Conservation (phyloP, 2,329 filamentous ascomycete genomes). For the Diaporthe sp. region DNA sequence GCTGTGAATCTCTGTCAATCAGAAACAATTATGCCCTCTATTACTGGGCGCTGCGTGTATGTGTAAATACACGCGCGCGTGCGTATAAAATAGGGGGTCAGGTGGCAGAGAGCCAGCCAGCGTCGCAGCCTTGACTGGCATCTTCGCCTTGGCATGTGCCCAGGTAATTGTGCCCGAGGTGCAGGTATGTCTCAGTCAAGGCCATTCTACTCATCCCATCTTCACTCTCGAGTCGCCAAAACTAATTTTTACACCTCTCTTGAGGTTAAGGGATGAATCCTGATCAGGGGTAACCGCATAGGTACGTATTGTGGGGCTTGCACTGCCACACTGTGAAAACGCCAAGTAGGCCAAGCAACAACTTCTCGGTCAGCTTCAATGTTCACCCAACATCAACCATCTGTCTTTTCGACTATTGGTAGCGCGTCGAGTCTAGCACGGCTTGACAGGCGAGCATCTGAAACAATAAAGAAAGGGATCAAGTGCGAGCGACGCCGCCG, state of each 20-base stretch:
- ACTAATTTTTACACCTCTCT: not conserved
- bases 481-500: not conserved
- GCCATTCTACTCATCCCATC: not conserved
- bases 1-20: not conserved
- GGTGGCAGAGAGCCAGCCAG: too few relatives aligned
- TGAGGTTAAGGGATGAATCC: not conserved
- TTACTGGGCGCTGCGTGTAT: too few relatives aligned
- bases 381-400: not conserved
- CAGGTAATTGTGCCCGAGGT: not conserved
- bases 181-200: not conserved
- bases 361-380: slow-evolving; percentile 4
- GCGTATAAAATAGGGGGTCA: too few relatives aligned
- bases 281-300: not conserved
- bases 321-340: not conserved
- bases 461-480: not conserved
- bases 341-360: slow-evolving; percentile 9
- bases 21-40: not conserved
- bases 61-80: too few relatives aligned
- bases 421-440: not conserved
- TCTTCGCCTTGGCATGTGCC: not conserved
- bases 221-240: not conserved
- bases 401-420: not conserved
- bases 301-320: not conserved
- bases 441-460: not conserved
- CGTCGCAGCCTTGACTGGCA: not conserved